These are phyloP conservation scores for Anastatica hierochuntica DNA, from an alignment of 345 rosid species.

Conservation along the genomic window DNA sequence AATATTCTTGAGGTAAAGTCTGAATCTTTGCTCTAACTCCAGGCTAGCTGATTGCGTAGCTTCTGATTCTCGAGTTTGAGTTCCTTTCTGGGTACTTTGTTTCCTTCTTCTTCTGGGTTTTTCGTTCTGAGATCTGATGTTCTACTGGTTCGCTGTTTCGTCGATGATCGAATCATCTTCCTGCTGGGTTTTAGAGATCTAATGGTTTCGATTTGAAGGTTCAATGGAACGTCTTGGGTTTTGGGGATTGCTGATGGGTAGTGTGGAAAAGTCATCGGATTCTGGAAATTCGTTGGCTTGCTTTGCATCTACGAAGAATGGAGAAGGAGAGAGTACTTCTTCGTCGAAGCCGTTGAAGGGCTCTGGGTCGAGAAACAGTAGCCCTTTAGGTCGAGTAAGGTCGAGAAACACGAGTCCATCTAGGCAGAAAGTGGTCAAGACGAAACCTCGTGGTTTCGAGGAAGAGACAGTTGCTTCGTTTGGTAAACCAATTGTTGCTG, in stretches of 20 bases:
- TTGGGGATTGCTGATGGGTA: conserved; percentile 42
- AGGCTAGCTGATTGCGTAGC: conserved; percentile 16
- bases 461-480: conserved; percentile 80
- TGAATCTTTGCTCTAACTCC: conserved; percentile 21
- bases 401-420: conserved; percentile 82
- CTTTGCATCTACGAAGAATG: too few relatives aligned
- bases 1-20: conserved; percentile 13
- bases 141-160: too few relatives aligned
- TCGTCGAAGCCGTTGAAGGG: conserved; percentile 55
- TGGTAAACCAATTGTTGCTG: conserved; percentile 53
- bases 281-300: too few relatives aligned
- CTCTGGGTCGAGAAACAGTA: conserved; percentile 62
- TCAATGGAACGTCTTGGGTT: conserved; percentile 26
- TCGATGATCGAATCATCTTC: conserved; percentile 2
- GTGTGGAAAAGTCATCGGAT: conserved; percentile 38
- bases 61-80: conserved; percentile 18
- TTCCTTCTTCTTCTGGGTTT: conserved; percentile 5
- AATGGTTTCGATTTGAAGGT: conserved; percentile 8
- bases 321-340: conserved; percentile 32
- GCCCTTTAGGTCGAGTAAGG: conserved; percentile 65
- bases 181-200: not conserved
- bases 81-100: conserved; percentile 11
- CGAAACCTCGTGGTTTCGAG: conserved; percentile 91
- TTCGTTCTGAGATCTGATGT: conserved; percentile 6
- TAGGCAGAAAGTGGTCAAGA: conserved; percentile 73